Conservation (phyloP, 768 basidiomycete genomes). For the Phallus indusiatus region DNA sequence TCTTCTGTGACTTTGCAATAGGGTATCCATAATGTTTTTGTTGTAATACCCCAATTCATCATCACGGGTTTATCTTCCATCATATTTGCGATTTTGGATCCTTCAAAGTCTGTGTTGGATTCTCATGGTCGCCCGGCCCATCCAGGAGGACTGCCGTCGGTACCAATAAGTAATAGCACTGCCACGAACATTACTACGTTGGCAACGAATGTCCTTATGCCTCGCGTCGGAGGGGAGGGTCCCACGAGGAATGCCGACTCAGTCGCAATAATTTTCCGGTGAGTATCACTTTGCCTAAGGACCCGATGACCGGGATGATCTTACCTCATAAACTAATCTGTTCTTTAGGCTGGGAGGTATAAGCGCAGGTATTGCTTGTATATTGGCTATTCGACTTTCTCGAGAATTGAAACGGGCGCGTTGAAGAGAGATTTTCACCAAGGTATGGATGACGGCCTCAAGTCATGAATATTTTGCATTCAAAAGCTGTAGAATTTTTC, state of each 20-base stretch:
- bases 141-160: slow-evolving; percentile 5
- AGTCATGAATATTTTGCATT: no score
- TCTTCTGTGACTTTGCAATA: slow-evolving; percentile 20
- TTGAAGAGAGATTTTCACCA: background rate
- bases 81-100: slow-evolving; percentile 81
- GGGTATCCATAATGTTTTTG: slow-evolving; percentile 94
- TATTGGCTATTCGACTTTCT: slow-evolving; percentile 46
- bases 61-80: slow-evolving; percentile 79
- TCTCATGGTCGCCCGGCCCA: slow-evolving; percentile 19
- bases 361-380: slow-evolving; percentile 42
- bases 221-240: slow-evolving; percentile 12
- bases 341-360: slow-evolving; percentile 46
- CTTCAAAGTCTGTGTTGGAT: slow-evolving; percentile 36
- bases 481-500: background rate
- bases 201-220: background rate
- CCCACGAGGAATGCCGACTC: slow-evolving; percentile 43
- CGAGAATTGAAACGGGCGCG: slow-evolving; percentile 28
- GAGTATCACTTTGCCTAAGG: slow-evolving; percentile 19
- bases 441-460: background rate
- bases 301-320: background rate
- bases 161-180: slow-evolving; percentile 2
- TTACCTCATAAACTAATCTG: background rate
- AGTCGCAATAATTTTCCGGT: slow-evolving; percentile 78
- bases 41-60: slow-evolving; percentile 91
- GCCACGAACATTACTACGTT: background rate